Evolutionary conservation across 306 rosid species (phyloP), one percentile per base, ranked within the genome.

Genomic region (Betula pendula): DNA sequence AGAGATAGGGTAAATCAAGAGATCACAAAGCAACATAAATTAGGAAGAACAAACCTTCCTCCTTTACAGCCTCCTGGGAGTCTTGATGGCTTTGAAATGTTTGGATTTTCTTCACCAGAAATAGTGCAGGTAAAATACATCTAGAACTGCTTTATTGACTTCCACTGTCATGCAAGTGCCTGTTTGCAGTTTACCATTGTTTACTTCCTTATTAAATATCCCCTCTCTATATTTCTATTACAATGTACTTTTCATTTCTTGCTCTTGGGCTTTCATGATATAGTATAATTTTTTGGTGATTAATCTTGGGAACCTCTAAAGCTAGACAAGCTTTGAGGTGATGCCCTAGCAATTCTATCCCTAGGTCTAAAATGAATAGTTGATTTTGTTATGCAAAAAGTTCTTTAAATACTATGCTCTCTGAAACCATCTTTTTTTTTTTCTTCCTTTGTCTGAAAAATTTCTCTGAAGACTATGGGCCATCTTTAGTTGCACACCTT

Each of bases 1-100:
- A 88, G 99, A 79, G 98, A 92, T 16, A 89, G 92, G 82, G 97
- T 96, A 81, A 96, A 96, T 84, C 97, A 86, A 74, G 97, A 96
- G 86, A 96, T 96, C 48, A 35, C 96, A 3, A 96, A 88, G 85
- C 98, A 91, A 73, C 96, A 92, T 87, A 92, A 89, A 80, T 77
- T 85, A 79, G 98, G 98, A 81, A 88, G 55, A 81, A 66, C 72
- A 48, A 88, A 87, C 77, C 99, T 96, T 77, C 97, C 96, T 86
- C 99, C 99, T 80, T 79, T 96, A 79, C 98, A 92, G 89, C 99
- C 99, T 81, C 98, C 98, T 29, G 97, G 97, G 75, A 96, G 98
- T 85, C 91, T 96, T 60, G 99, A 96, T 84, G 99, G 98, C 43
- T 91, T 91, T 80, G 99, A 92, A 82, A 92, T 96, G 99, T 96